Percentiles rank a stretch among this genome's conserved stretches.
phyloP scores from a whole-genome alignment of 2,329 filamentous ascomycete genomes.

The Sordariomycetes sp. region DNA sequence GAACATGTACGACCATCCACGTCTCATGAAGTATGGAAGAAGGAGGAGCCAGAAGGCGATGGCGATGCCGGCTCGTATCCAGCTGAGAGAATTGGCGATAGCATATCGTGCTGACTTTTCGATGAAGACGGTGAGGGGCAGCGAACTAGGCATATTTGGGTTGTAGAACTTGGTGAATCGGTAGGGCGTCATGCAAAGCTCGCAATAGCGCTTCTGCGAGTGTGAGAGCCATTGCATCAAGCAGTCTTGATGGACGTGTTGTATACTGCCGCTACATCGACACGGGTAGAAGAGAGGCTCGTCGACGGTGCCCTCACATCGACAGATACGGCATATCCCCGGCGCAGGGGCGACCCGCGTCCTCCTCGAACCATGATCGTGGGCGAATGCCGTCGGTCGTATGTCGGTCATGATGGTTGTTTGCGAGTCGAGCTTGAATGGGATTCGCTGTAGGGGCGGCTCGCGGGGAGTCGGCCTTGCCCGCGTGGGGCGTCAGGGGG shows the following conservation, averaged over 20 bases:
- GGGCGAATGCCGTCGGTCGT: too few relatives aligned
- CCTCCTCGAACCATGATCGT: too few relatives aligned
- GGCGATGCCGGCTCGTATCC: constrained; percentile 71
- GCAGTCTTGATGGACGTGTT: constrained; percentile 95
- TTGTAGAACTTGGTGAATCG: constrained; percentile 97
- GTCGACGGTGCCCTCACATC: constrained; percentile 71
- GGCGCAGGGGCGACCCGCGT: too few relatives aligned
- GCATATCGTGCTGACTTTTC: constrained; percentile 69
- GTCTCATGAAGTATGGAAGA: constrained; percentile 84
- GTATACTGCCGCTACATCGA: constrained; percentile 98
- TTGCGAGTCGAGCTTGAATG: too few relatives aligned
- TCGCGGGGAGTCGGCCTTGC: too few relatives aligned
- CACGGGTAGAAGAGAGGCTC: constrained; percentile 95
- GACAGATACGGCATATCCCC: constrained; percentile 95
- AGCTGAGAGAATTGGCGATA: constrained; percentile 62
- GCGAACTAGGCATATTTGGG: constrained; percentile 78
- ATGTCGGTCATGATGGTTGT: too few relatives aligned
- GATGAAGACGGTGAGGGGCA: constrained; percentile 75
- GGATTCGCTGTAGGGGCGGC: too few relatives aligned
- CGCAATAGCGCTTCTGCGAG: constrained; percentile 98
- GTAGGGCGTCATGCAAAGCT: constrained; percentile 97
- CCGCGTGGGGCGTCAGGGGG: too few relatives aligned
- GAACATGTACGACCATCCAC: constrained; percentile 88
- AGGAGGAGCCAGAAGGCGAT: constrained; percentile 79
- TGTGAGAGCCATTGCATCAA: constrained; percentile 98